A percentile compares a stretch with the other conserved stretches of the same genome.
phyloP scores from a whole-genome alignment of 208 protist species.

The Angomonas ambiguus region DNA sequence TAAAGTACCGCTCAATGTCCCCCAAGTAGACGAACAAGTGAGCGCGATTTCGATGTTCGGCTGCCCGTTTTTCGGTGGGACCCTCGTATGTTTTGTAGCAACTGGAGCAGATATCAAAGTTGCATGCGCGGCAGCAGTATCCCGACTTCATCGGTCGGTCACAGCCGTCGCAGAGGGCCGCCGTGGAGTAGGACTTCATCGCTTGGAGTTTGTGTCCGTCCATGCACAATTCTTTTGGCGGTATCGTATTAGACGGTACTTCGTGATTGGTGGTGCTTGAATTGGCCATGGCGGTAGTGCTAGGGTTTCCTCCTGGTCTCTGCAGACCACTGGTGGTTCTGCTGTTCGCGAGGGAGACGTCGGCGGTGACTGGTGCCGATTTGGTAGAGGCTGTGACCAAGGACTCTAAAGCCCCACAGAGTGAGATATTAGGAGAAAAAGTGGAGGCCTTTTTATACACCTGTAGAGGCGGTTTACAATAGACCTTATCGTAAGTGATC shows the following conservation, averaged over 20 bases:
- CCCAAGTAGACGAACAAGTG: conserved; percentile 70
- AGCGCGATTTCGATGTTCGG: conserved; percentile 24
- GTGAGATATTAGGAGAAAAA: conserved; percentile 44
- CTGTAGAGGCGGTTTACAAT: conserved; percentile 49
- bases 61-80: neutral
- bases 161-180: conserved; percentile 38
- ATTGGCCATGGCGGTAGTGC: neutral
- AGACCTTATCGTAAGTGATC: conserved; percentile 38
- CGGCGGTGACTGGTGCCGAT: neutral
- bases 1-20: conserved; percentile 82
- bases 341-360: neutral
- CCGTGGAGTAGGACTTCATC: conserved; percentile 11
- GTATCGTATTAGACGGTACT: conserved; percentile 6
- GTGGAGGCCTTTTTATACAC: conserved; percentile 34
- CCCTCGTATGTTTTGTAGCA: conserved; percentile 45
- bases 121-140: conserved; percentile 49
- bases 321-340: neutral
- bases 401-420: conserved; percentile 29
- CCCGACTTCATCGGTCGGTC: conserved; percentile 19
- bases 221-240: conserved; percentile 47
- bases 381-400: neutral
- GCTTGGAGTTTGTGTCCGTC: conserved; percentile 40
- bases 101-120: conserved; percentile 44
- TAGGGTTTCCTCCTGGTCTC: neutral
- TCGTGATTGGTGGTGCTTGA: conserved; percentile 1